phyloP scores from a whole-genome alignment of 148 eudicot species.

The Vaccinium darrowii region DNA sequence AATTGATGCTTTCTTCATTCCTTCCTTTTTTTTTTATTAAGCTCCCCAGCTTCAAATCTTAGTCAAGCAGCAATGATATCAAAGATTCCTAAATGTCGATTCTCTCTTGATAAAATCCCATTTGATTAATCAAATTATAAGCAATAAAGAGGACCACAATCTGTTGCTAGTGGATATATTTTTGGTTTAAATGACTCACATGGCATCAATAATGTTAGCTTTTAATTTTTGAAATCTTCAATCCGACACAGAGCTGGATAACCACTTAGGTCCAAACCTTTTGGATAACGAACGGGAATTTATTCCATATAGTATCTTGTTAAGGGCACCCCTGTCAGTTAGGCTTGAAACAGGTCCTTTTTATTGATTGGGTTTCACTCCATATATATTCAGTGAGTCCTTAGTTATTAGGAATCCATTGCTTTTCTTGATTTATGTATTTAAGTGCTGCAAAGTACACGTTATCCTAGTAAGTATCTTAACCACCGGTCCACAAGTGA shows the following conservation, averaged over 20 bases:
- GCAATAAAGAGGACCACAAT: neutral
- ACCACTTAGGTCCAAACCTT: neutral
- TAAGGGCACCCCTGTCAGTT: neutral
- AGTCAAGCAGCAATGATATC: neutral
- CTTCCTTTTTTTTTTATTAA: neutral
- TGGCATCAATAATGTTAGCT: neutral
- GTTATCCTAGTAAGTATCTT: neutral
- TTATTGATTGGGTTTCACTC: neutral
- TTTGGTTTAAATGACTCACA: neutral
- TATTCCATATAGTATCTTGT: neutral
- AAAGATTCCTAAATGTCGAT: neutral
- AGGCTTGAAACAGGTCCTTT: neutral
- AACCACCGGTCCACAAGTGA: neutral
- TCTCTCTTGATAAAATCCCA: neutral
- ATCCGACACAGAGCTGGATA: neutral
- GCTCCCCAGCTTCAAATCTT: neutral
- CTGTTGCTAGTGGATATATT: neutral
- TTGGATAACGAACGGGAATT: neutral
- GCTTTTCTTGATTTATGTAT: too few species aligned
- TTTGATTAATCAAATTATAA: constrained; percentile 2
- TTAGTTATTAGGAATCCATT: too few species aligned
- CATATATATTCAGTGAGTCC: neutral
- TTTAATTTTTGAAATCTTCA: neutral
- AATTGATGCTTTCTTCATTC: neutral
- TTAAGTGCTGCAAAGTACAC: neutral